Base-by-base conservation (phyloP, 805 yeast species). In the Candida morakotiae region DNA sequence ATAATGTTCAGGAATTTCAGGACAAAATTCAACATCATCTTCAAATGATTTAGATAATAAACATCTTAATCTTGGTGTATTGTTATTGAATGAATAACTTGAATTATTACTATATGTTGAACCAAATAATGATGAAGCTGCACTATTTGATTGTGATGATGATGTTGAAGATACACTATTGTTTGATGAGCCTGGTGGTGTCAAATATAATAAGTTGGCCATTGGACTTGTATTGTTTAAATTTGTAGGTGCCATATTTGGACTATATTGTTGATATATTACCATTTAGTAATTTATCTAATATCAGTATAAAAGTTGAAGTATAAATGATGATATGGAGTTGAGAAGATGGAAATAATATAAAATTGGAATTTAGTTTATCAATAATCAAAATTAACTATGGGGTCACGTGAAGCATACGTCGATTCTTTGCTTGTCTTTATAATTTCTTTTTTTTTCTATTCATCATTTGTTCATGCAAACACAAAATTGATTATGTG, bases 11-110 rank as follows among this genome's bases (percentile, higher is more conserved):
- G 71, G 69, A 25, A 74, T 75, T 31, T 75, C 82, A 2, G 84
- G 84, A 47, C 84, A 78, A 44, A 78, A 78, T 53, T 78, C 83
- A 48, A 77, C 52, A 52, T 78, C 84, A 49, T 78, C 84, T 48
- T 78, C 84, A 56, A 78, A 78, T 22, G 79, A 76, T 46, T 78
- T 78, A 16, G 79, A 73, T 21, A 73, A 67, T 60, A 75, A 73
- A 50, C 76, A 75, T 46, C 81, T 62, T 28, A 79, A 73, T 28
- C 82, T 58, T 16, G 72, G 71, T 21, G 71, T 65, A n/a, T n/a
- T n/a, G n/a, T n/a, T n/a, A 37, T 71, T 74, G 43, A 69, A 56
- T 11, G 71, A 56, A 42, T 64, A 64, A 46, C 50, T 59, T 18
- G 44, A 38, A 18, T 40, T 30, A 24, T 47, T 39, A 26, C 39